Evolutionary conservation across 192 early-diverging fungal genomes (phyloP).

Genomic region (Linderina pennispora): DNA sequence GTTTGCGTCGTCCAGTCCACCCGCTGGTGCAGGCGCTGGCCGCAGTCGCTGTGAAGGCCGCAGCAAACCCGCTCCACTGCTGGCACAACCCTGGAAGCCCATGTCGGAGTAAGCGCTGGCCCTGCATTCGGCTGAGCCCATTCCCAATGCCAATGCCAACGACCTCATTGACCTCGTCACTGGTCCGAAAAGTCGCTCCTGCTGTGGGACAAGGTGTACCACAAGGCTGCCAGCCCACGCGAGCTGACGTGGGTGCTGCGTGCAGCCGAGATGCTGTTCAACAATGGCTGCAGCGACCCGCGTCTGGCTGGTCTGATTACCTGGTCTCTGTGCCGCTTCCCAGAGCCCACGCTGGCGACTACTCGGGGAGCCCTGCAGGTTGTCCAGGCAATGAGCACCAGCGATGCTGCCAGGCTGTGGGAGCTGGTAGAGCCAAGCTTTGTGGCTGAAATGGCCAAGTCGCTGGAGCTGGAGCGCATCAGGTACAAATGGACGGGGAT

Average conservation of each 20-base stretch:
- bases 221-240: slow-evolving; percentile 54
- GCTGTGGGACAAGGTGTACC: slow-evolving; percentile 78
- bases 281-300: slow-evolving; percentile 18
- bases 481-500: slow-evolving; percentile 15
- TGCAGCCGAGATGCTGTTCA: slow-evolving; percentile 43
- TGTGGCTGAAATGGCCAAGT: slow-evolving; percentile 11
- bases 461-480: not conserved
- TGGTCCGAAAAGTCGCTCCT: slow-evolving; percentile 64
- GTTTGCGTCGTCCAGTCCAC: slow-evolving; percentile 18
- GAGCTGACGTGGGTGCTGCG: slow-evolving; percentile 69
- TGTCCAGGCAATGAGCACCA: slow-evolving; percentile 11
- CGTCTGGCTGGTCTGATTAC: slow-evolving; percentile 12
- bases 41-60: slow-evolving; percentile 50
- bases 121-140: slow-evolving; percentile 30
- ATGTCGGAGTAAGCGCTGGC: slow-evolving; percentile 53
- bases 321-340: slow-evolving; percentile 39
- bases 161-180: slow-evolving; percentile 24
- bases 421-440: slow-evolving; percentile 2
- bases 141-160: slow-evolving; percentile 17
- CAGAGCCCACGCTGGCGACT: slow-evolving; percentile 12
- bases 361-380: not conserved
- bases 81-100: slow-evolving; percentile 57
- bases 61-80: slow-evolving; percentile 54
- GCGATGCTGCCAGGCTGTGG: slow-evolving; percentile 24
- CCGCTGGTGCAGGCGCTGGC: slow-evolving; percentile 48